These are phyloP conservation scores for Senna tora DNA, from an alignment of 306 rosid species.

Conservation along the genomic window DNA sequence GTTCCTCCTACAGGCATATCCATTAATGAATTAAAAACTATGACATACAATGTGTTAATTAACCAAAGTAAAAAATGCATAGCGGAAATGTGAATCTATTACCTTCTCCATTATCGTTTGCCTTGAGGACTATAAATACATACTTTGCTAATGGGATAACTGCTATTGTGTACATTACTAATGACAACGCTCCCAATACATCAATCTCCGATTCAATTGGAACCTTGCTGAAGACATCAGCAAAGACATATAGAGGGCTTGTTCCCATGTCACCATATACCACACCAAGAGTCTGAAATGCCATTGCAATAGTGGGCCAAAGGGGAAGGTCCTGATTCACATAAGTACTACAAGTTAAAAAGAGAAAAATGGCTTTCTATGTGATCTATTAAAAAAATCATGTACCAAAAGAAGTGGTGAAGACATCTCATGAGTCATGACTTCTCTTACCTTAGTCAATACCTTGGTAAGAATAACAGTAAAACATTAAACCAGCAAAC, in stretches of 20 bases:
- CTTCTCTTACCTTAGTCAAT: not conserved
- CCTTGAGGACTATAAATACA: slow-evolving; percentile 92
- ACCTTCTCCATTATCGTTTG: slow-evolving; percentile 99
- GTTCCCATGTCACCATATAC: slow-evolving; percentile 99
- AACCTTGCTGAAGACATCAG: slow-evolving; percentile 93
- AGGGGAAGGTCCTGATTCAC: slow-evolving; percentile 64
- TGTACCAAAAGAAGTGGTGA: slow-evolving; percentile 12
- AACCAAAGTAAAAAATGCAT: slow-evolving; percentile 29
- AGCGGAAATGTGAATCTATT: slow-evolving; percentile 26
- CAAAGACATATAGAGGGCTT: slow-evolving; percentile 90
- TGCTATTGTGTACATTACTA: slow-evolving; percentile 91
- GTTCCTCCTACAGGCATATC: slow-evolving; percentile 84
- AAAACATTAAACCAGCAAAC: not conserved
- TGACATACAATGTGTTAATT: slow-evolving; percentile 14
- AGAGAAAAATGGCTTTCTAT: slow-evolving; percentile 20
- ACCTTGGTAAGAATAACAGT: not conserved
- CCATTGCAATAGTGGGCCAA: slow-evolving; percentile 70
- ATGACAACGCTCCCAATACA: slow-evolving; percentile 90
- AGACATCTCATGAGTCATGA: too few species aligned
- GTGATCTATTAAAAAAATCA: slow-evolving; percentile 11
- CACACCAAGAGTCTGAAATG: slow-evolving; percentile 96
- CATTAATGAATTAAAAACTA: slow-evolving; percentile 24
- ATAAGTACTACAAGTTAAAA: slow-evolving; percentile 35
- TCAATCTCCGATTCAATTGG: slow-evolving; percentile 66
- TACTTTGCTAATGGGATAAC: slow-evolving; percentile 87